These are phyloP conservation scores for Venturiaceae sp. DNA, from an alignment of 2,329 filamentous ascomycete species.

Conservation along the genomic window DNA sequence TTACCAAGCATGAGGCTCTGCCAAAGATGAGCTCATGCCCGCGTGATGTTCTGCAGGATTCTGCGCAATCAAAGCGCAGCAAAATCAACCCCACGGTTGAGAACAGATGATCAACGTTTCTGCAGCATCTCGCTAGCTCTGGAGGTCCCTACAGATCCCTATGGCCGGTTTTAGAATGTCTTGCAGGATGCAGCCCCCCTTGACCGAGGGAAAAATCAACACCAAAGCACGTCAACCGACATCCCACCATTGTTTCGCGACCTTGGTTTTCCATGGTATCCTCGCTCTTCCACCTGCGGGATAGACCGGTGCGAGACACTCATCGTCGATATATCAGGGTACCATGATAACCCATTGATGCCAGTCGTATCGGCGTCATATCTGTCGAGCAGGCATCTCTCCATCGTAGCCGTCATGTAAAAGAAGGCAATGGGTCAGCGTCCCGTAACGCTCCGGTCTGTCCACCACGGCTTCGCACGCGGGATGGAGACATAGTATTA, in stretches of 20 bases:
- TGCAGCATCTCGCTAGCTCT: neutral
- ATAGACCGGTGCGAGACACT: too few species aligned
- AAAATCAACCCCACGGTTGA: neutral
- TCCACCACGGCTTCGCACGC: neutral
- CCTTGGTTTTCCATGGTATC: too few species aligned
- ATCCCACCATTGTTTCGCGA: too few species aligned
- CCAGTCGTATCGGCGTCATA: neutral
- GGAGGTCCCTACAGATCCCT: too few species aligned
- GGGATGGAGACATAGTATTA: neutral
- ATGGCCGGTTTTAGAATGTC: neutral
- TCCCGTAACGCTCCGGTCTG: neutral
- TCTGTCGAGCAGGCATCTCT: neutral
- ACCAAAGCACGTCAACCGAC: neutral
- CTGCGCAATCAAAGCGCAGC: neutral
- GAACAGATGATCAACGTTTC: neutral
- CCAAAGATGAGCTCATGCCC: too few species aligned
- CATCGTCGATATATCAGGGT: too few species aligned
- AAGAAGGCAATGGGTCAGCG: neutral
- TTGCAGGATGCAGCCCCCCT: neutral
- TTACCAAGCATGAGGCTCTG: too few species aligned
- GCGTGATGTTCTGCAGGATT: neutral
- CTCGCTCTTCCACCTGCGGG: too few species aligned
- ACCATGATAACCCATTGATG: too few species aligned
- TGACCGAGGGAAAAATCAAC: neutral
- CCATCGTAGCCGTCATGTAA: neutral